Base-by-base conservation (phyloP, 2,329 filamentous ascomycete species). In the Fusarium lyarnte region DNA sequence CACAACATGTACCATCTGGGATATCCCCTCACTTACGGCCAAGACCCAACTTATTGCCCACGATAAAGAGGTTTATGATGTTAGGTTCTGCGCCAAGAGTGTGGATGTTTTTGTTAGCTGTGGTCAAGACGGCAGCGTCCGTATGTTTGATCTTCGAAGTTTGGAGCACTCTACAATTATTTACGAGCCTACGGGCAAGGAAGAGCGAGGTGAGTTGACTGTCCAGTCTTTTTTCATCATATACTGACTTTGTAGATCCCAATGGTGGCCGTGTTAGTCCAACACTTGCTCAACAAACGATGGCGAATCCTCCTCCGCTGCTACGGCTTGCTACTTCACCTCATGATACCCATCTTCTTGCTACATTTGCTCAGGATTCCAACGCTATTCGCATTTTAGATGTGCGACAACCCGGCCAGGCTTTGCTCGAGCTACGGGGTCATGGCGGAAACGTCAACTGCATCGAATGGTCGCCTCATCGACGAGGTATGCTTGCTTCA, bases 31-130 rank as follows among this genome's bases (percentile, higher is more conserved):
- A 2, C 86, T 99, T 70, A 99, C 96, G 2, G 96, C 96, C 58
- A 99, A 99, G 84, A 99, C 96, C 4, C 96, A 99, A 81, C 86
- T 99, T 49, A 99, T 99, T 82, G 96, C 96, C 25, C 96, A 99
- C 81, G 96, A 99, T 84, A 98, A 98, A 82, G 96, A 99, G 82
- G 96, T 99, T 10, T 99, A 97, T 78, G 96, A 99, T 80, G 96
- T 99, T 52, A 91, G 96, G 25, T 99, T 99, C 84, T 99, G 96
- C 83, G 96, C 96, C 53, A 96, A 97, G 76, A 98, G 94, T 77
- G 94, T 97, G n/a, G 96, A 99, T 78, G 95, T 98, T 3, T 99
- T 99, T 81, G 96, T 98, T 36, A 97, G 94, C 81, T 99, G 96
- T 81, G 96, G 96, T 57, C 95, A 97, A 62, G 96, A 99, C 80